Base-by-base conservation (phyloP, 1,284 basidiomycete genomes). In the Fomitopsis betulina region DNA sequence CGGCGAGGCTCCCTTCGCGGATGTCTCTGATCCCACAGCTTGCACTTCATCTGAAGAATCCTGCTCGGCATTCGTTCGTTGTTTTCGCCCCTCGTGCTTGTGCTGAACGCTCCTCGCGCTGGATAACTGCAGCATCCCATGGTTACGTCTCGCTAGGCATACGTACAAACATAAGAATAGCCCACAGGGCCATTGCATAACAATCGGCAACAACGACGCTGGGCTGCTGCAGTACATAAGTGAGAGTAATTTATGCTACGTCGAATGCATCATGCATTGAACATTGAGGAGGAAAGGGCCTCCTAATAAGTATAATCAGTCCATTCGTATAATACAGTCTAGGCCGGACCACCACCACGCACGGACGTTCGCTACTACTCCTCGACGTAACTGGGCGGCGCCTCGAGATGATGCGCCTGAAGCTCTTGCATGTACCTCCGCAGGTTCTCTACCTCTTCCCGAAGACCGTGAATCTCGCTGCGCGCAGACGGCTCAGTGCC, bases 371-470 rank as follows among this genome's bases (percentile, higher is more conserved):
- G 5, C 8, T 37, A 23, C 19, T 53, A 53, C 12, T 39, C 52
- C 38, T 35, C 54, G 17, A 10, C 53, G 38, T 68, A 68, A 37
- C 58, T 56, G 2, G 68, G 68, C 5, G 64, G 66, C n/a, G 65
- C 62, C 57, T 67, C 66, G n/a, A 61, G 21, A 43, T 64, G 49
- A 17, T 66, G 67, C 43, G 58, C 61, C 19, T 62, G 63, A 23
- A 70, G 57, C 45, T 65, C 61, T 60, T 65, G 60, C 65, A 70
- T 67, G 23, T 65, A 65, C 33, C 62, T 56, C 54, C 69, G 57
- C 53, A 70, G 53, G 42, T 68, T 66, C 60, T 67, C 65, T 33
- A 70, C 67, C 58, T 70, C 69, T 8, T 61, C 49, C 10, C 67
- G 63, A 45, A 69, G 56, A 6, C 61, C 62, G 3, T 58, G n/a